These are phyloP conservation scores for Pilaira anomala DNA, from an alignment of 192 early-diverging fungal genomes.

Conservation along the genomic window DNA sequence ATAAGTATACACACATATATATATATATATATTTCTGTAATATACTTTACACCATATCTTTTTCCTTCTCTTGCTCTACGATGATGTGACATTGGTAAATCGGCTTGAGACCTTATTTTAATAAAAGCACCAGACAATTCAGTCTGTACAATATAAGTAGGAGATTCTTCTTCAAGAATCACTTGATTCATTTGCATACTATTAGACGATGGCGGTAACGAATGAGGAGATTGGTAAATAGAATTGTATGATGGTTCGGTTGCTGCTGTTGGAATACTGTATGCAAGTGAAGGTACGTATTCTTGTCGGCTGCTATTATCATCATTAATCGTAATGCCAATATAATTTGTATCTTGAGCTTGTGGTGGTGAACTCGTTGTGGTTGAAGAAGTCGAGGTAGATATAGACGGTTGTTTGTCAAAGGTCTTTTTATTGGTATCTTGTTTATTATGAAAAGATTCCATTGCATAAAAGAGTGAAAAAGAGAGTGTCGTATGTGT, in stretches of 20 bases:
- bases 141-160: not conserved
- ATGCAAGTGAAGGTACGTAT: not conserved
- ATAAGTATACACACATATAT: not conserved
- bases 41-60: conserved; percentile 10
- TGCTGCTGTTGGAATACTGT: not conserved
- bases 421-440: conserved; percentile 4
- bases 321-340: conserved; percentile 37
- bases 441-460: not conserved
- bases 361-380: not conserved
- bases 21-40: conserved; percentile 2
- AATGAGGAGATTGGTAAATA: not conserved
- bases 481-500: not conserved
- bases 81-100: conserved; percentile 13
- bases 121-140: conserved; percentile 4
- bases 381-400: not conserved
- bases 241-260: not conserved
- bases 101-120: not conserved
- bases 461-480: not conserved
- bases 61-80: conserved; percentile 14
- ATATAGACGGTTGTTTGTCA: not conserved
- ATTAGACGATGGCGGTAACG: not conserved
- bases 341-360: conserved; percentile 28
- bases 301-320: conserved; percentile 7
- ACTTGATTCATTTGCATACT: not conserved
- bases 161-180: conserved; percentile 2